Conservation (phyloP, 2,329 filamentous ascomycete species). For the Coleophoma eucalyptorum region DNA sequence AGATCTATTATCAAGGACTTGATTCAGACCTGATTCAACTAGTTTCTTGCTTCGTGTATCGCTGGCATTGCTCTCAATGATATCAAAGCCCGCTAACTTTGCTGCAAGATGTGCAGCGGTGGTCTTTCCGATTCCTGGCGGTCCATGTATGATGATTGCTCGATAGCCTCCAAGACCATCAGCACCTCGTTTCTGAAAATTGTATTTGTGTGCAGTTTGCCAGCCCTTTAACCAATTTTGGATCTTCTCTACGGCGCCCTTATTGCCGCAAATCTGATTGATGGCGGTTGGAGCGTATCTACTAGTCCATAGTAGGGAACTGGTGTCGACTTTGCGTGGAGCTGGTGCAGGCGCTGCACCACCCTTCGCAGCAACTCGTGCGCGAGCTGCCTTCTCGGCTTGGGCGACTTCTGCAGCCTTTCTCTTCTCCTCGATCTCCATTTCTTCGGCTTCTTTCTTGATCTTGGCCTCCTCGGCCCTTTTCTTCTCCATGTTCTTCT, state of each 20-base stretch:
- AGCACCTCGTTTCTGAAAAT: slow-evolving; percentile 78
- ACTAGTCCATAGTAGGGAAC: slow-evolving; percentile 80
- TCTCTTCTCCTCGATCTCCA: slow-evolving; percentile 75
- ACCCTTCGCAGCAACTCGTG: slow-evolving; percentile 26
- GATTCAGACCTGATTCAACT: slow-evolving; percentile 82
- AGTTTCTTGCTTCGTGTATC: slow-evolving; percentile 95
- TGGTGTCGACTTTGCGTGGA: slow-evolving; percentile 36
- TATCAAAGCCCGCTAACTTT: slow-evolving; percentile 87
- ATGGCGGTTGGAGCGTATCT: slow-evolving; percentile 89
- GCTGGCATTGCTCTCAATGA: slow-evolving; percentile 93
- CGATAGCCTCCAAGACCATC: slow-evolving; percentile 82
- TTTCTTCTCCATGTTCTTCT: slow-evolving; percentile 80
- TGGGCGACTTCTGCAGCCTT: slow-evolving; percentile 49
- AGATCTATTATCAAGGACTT: slow-evolving; percentile 91
- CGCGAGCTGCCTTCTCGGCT: slow-evolving; percentile 34
- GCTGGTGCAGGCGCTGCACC: slow-evolving; percentile 36
- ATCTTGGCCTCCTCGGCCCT: slow-evolving; percentile 78
- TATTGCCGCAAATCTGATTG: slow-evolving; percentile 93
- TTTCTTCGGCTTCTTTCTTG: slow-evolving; percentile 73
- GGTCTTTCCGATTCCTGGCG: slow-evolving; percentile 95
- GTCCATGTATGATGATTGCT: slow-evolving; percentile 92
- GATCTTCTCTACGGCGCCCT: slow-evolving; percentile 82
- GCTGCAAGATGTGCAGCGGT: slow-evolving; percentile 94
- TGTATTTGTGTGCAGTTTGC: slow-evolving; percentile 70
- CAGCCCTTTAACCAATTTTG: slow-evolving; percentile 84